Evolutionary conservation across 139 green algal genomes (phyloP).

Genomic region (Axilococcus clingmanii): DNA sequence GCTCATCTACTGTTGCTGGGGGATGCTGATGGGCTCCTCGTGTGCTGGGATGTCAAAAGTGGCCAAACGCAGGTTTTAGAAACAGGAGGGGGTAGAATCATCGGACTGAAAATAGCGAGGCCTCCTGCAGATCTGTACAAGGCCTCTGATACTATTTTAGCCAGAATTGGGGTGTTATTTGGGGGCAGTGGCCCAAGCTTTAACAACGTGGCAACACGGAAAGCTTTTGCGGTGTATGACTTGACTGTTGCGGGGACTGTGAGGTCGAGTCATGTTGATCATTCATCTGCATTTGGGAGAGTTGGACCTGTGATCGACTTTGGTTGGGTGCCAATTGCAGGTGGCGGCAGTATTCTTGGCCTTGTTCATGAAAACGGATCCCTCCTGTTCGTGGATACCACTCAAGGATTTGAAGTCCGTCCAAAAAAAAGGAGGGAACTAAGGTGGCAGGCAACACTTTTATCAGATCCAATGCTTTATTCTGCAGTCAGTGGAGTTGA

Average conservation of each 20-base stretch:
- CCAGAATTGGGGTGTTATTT: too few species aligned
- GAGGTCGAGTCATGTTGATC: conserved; percentile 7
- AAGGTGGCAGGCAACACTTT: too few species aligned
- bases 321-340: conserved; percentile 35
- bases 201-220: conserved; percentile 39
- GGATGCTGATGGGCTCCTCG: conserved; percentile 51
- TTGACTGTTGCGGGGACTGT: conserved; percentile 35
- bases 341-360: not conserved
- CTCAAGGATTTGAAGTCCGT: too few species aligned
- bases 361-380: not conserved
- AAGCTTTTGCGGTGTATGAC: conserved; percentile 53
- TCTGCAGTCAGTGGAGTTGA: too few species aligned
- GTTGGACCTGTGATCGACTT: conserved; percentile 41
- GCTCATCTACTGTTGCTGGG: conserved; percentile 48
- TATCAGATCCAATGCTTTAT: too few species aligned
- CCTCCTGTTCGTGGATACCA: not conserved
- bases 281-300: conserved; percentile 4
- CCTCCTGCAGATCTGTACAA: too few species aligned
- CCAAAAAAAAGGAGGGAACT: too few species aligned
- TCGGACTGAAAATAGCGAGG: conserved; percentile 2
- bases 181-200: too few species aligned
- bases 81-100: conserved; percentile 8
- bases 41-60: conserved; percentile 50
- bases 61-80: conserved; percentile 9
- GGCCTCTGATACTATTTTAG: too few species aligned